Base-by-base conservation (phyloP, 345 rosid genomes). In the Linum tenue region DNA sequence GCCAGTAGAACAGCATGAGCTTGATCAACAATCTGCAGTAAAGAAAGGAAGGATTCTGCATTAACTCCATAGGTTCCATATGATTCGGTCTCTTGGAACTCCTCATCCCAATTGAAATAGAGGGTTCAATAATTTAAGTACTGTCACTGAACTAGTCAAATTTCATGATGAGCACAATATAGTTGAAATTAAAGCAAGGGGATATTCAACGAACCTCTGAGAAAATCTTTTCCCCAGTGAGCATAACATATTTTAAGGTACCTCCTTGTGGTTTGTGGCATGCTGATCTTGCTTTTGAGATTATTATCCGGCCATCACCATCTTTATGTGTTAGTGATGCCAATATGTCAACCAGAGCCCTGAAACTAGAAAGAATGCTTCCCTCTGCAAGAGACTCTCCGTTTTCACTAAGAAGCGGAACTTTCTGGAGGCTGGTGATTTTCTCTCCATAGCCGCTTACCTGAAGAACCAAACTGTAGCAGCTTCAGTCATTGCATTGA, bases 271-370 rank as follows among this genome's bases (percentile, higher is more conserved):
- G 74, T 69, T 79, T 87, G 39, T 78, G 69, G 80, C 67, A 58
- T 44, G 78, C 63, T 55, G 78, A 51, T 73, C 70, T 79, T 58
- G 73, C 66, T 76, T 72, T 86, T 44, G 98, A 90, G 73, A 92
- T 83, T 79, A 92, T 86, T 66, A 92, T 78, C 69, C 90, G 77
- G 67, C 97, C 98, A 84, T 90, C 97, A 37, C 97, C 85, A 59
- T 92, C 78, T 67, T 76, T 84, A 72, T 90, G 83, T 73, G 91
- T 88, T 60, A 92, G 81, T 2, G 97, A 91, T 22, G 66, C 70
- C 73, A 88, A 70, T 75, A 92, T 80, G 70, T 79, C 90, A 55
- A 75, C 80, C 41, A 92, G 80, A 48, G 90, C 83, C 69, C 79
- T 84, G 78, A 92, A 92, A 71, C 90, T 79, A 50, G 96, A 79